These are phyloP conservation scores for Candida nonsorbophila DNA, from an alignment of 805 yeast genomes.

Conservation along the genomic window DNA sequence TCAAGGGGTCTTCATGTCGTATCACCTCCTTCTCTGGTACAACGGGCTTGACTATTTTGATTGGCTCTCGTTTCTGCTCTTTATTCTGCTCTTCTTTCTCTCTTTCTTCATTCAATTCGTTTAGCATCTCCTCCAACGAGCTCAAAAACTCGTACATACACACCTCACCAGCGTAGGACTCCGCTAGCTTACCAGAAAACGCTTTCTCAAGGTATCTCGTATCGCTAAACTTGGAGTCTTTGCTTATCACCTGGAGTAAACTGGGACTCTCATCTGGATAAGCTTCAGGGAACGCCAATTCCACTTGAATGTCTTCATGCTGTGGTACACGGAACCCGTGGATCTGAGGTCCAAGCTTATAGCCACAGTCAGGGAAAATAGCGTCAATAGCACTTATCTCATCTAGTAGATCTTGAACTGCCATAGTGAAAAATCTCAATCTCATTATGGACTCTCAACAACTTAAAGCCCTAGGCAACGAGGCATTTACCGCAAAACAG, in stretches of 20 bases:
- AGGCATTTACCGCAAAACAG: conserved; percentile 40
- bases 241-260: conserved; percentile 49
- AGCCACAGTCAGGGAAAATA: conserved; percentile 67
- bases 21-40: neutral
- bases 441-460: conserved; percentile 23
- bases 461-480: conserved; percentile 46
- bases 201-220: conserved; percentile 36
- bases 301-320: conserved; percentile 55
- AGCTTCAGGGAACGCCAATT: conserved; percentile 61
- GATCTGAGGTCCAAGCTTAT: conserved; percentile 29
- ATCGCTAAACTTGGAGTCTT: conserved; percentile 35
- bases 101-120: conserved; percentile 16
- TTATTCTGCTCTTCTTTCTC: conserved; percentile 1
- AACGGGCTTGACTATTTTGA: conserved; percentile 1
- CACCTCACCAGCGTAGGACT: conserved; percentile 62
- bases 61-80: neutral
- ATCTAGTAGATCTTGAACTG: conserved; percentile 51
- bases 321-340: conserved; percentile 54
- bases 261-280: conserved; percentile 70
- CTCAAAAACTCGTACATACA: conserved; percentile 74
- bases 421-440: conserved; percentile 8
- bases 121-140: conserved; percentile 52
- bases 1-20: conserved; percentile 40
- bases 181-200: conserved; percentile 48
- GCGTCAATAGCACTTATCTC: conserved; percentile 84